Evolutionary conservation across 2,329 filamentous ascomycete species (phyloP).

Genomic region (Pseudogymnoascus sp.): DNA sequence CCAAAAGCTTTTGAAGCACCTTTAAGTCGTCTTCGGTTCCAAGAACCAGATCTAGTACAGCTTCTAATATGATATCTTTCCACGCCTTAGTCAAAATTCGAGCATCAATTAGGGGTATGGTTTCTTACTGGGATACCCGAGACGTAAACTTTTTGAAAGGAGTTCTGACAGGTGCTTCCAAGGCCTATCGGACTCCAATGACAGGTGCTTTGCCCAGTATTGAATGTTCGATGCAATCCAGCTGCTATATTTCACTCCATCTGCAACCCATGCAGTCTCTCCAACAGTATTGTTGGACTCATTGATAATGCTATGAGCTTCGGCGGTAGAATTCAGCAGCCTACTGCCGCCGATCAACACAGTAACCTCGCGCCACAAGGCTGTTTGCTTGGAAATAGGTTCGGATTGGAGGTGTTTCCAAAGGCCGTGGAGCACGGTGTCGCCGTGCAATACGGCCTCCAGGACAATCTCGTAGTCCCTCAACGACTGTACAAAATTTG

Average conservation of each 20-base stretch:
- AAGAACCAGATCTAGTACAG: background rate
- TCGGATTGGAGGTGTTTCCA: conserved; percentile 34
- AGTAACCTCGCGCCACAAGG: conserved; percentile 57
- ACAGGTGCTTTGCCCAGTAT: conserved; percentile 19
- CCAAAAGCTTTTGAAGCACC: conserved; percentile 20
- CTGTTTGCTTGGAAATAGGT: conserved; percentile 35
- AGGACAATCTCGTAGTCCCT: conserved; percentile 36
- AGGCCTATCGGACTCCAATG: conserved; percentile 14
- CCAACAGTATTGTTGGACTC: conserved; percentile 20
- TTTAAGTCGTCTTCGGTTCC: conserved; percentile 11
- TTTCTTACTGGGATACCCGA: conserved; percentile 25
- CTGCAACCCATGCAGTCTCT: conserved; percentile 24
- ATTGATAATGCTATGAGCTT: conserved; percentile 37
- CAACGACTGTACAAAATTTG: conserved; percentile 26
- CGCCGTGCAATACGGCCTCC: conserved; percentile 33
- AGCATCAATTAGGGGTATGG: background rate
- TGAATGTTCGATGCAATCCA: conserved; percentile 26
- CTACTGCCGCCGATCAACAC: conserved; percentile 50
- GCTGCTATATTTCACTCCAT: conserved; percentile 22
- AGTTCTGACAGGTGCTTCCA: conserved; percentile 24
- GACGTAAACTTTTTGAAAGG: conserved; percentile 23
- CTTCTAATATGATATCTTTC: background rate
- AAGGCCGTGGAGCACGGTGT: conserved; percentile 34
- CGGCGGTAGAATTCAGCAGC: conserved; percentile 47
- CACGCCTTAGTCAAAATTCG: background rate